Percentiles rank a stretch among this genome's conserved stretches.
These are phyloP conservation scores for Pleurotus tuoliensis DNA, from an alignment of 768 basidiomycete genomes.

Conservation along the genomic window DNA sequence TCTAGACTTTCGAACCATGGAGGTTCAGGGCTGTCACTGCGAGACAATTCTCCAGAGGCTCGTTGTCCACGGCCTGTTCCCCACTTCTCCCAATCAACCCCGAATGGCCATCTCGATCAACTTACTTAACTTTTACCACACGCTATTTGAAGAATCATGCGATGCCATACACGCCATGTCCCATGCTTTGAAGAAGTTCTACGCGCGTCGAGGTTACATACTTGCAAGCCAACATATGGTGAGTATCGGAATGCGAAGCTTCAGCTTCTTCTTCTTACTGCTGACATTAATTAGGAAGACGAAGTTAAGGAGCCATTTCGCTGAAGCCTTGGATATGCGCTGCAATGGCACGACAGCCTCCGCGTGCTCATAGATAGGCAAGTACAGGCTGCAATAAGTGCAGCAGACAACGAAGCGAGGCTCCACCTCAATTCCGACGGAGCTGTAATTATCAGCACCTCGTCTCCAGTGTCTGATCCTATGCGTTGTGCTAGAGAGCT, in stretches of 20 bases:
- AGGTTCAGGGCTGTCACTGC: conserved; percentile 4
- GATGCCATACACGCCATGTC: conserved; percentile 15
- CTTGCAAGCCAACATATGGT: background rate
- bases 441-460: background rate
- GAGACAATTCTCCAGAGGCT: conserved; percentile 2
- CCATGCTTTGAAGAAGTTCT: conserved; percentile 9
- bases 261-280: no score
- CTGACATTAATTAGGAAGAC: conserved; percentile 11
- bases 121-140: conserved; percentile 13
- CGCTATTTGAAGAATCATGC: conserved; percentile 13
- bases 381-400: background rate
- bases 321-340: conserved; percentile 14
- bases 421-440: background rate
- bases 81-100: conserved; percentile 11
- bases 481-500: conserved; percentile 14
- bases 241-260: background rate
- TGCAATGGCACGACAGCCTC: conserved; percentile 20
- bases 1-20: conserved; percentile 6
- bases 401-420: background rate
- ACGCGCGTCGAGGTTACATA: conserved; percentile 9
- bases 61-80: conserved; percentile 12
- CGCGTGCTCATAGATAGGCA: conserved; percentile 9
- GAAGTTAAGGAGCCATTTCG: conserved; percentile 18
- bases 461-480: background rate
- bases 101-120: conserved; percentile 12